phyloP scores from a whole-genome alignment of 768 basidiomycete genomes.

The Nevesoporus exiguus region DNA sequence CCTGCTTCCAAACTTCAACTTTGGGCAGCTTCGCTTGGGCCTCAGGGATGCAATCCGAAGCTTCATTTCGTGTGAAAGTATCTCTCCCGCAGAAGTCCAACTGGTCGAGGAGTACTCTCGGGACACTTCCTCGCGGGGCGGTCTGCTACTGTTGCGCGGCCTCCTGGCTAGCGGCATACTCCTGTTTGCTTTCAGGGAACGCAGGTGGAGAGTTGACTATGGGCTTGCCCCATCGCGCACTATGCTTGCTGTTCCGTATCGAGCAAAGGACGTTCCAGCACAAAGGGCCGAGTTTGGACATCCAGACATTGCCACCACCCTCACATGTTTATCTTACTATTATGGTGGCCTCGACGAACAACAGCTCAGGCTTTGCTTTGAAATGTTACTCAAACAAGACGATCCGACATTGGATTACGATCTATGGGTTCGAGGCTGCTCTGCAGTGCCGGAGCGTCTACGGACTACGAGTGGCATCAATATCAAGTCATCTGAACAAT shows the following conservation, averaged over 20 bases:
- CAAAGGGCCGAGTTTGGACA: conserved; percentile 30
- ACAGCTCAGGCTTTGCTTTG: conserved; percentile 31
- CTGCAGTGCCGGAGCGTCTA: conserved; percentile 20
- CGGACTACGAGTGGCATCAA: conserved; percentile 22
- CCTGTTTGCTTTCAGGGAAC: conserved; percentile 29
- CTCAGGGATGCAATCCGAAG: conserved; percentile 8
- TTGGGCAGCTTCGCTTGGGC: neutral
- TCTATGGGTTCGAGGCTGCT: conserved; percentile 26
- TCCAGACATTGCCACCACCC: neutral
- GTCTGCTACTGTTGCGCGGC: conserved; percentile 34
- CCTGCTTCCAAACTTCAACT: neutral
- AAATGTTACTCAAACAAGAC: conserved; percentile 27
- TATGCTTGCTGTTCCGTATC: conserved; percentile 36
- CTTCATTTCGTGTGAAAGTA: conserved; percentile 23
- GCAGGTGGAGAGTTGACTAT: conserved; percentile 29
- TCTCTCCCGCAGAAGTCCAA: neutral
- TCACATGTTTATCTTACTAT: neutral
- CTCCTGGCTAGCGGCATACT: conserved; percentile 32
- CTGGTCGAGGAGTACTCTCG: neutral
- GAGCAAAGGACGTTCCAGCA: conserved; percentile 37
- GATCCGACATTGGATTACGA: conserved; percentile 33
- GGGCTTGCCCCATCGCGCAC: conserved; percentile 20
- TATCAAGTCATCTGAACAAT: conserved; percentile 28
- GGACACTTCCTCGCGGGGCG: neutral
- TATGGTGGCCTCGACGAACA: conserved; percentile 3